phyloP scores from a whole-genome alignment of 192 early-diverging fungal genomes.

The Backusella australiensis region DNA sequence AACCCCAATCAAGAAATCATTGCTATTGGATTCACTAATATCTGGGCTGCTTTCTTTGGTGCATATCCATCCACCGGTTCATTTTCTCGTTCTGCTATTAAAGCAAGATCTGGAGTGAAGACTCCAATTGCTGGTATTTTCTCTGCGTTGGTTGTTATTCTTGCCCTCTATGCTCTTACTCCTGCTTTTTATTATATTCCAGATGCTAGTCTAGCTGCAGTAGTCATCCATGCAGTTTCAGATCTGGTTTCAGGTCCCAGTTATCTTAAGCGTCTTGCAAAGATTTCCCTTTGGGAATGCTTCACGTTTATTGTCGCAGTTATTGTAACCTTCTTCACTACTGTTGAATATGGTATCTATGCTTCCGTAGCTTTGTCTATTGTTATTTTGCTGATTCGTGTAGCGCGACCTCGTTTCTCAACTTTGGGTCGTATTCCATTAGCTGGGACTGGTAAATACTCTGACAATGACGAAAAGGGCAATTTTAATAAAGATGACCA shows the following conservation, averaged over 20 bases:
- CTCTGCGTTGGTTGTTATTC: slow-evolving; percentile 78
- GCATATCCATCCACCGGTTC: slow-evolving; percentile 91
- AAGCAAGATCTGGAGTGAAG: slow-evolving; percentile 82
- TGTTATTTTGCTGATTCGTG: slow-evolving; percentile 69
- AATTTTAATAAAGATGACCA: background rate
- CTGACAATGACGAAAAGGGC: background rate
- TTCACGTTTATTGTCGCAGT: slow-evolving; percentile 49
- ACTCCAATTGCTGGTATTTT: slow-evolving; percentile 81
- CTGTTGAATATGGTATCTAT: slow-evolving; percentile 72
- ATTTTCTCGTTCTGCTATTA: slow-evolving; percentile 93
- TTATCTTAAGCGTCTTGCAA: slow-evolving; percentile 59
- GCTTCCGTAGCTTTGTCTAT: slow-evolving; percentile 68
- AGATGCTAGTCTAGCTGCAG: slow-evolving; percentile 72
- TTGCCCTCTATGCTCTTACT: slow-evolving; percentile 82
- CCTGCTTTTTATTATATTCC: slow-evolving; percentile 88
- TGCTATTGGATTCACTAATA: slow-evolving; percentile 85
- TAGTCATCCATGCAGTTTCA: slow-evolving; percentile 86
- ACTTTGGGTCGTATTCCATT: slow-evolving; percentile 43
- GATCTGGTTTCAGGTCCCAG: slow-evolving; percentile 70
- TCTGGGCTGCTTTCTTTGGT: slow-evolving; percentile 81
- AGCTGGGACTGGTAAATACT: background rate
- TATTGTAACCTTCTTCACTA: slow-evolving; percentile 63
- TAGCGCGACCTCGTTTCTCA: slow-evolving; percentile 67
- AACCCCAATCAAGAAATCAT: slow-evolving; percentile 87
- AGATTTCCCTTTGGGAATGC: slow-evolving; percentile 48